Evolutionary conservation across 495 filamentous ascomycete genomes (phyloP).

Genomic region (Copromyces sp.): DNA sequence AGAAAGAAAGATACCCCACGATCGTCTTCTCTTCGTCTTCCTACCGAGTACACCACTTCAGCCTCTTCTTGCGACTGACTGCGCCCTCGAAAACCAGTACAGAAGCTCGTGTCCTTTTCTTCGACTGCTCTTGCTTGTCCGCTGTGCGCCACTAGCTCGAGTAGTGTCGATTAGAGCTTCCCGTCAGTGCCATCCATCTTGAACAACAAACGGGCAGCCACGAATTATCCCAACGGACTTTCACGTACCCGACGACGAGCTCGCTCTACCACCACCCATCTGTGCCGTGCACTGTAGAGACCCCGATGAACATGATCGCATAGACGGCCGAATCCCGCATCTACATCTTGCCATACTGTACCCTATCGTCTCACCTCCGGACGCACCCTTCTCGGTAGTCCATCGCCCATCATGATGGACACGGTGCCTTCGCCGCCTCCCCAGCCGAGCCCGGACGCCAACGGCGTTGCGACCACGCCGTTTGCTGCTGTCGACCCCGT

Average conservation of each 20-base stretch:
- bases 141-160: background rate
- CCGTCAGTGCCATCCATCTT: background rate
- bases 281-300: background rate
- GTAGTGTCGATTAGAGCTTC: background rate
- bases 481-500: constrained; percentile 39
- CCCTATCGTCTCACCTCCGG: background rate
- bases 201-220: background rate
- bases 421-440: constrained; percentile 31
- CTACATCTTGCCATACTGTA: background rate
- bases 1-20: background rate
- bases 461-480: constrained; percentile 31
- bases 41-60: background rate
- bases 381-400: background rate
- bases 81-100: background rate
- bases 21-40: background rate
- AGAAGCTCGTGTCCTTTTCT: background rate
- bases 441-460: constrained; percentile 26
- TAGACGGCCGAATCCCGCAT: background rate
- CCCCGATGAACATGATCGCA: background rate
- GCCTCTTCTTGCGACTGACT: background rate
- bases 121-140: background rate
- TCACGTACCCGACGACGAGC: background rate
- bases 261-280: background rate
- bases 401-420: constrained; percentile 32
- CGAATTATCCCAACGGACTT: background rate